Base-by-base conservation (phyloP, 352 stramenopile species). In the Globisporangium megalacanthum region DNA sequence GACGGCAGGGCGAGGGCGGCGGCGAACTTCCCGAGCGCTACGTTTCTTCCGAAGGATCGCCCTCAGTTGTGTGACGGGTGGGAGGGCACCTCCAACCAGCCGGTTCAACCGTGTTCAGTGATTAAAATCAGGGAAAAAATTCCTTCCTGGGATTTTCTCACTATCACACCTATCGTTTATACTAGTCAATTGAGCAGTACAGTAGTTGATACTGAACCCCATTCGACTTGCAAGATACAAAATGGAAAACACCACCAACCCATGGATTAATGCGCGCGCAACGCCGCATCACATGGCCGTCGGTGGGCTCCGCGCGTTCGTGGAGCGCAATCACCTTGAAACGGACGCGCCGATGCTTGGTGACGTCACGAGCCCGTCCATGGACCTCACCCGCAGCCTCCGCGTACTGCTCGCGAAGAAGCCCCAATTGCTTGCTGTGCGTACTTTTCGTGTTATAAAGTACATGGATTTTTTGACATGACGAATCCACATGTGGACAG, bases 221-320 rank as follows among this genome's bases (percentile, higher is more conserved):
- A n/a, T 47, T 22, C 5, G 5, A 22, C 41, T 22, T 15, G 6
- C 15, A 5, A n/a, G 36, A 20, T 7, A 47, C 15, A 22, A 20
- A 22, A 42, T 39, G 6, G 33, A 13, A 25, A 56, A 10, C 48
- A 58, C 58, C 60, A 83, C 58, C 60, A 83, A 83, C 69, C 71
- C 69, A 20, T 83, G 69, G 74, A 44, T 52, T 0, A 48, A 64
- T 46, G 25, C 51, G 44, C 46, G 39, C 36, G 55, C 54, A 29
- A 58, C 52, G 9, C 49, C 47, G 13, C 62, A 69, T 29, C 68
- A 58, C 17, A 64, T 65, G 3, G 56, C 69, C 5, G 57, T 83
- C 6, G 73, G 76, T 52, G 65, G 69, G 0, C n/a, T 78, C 48
- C 65, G 72, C 51, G 62, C 61, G 1, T 78, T 83, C 49, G 69